These are phyloP conservation scores for Neofusicoccum cordaticola DNA, from an alignment of 2,329 filamentous ascomycete species.

Conservation along the genomic window DNA sequence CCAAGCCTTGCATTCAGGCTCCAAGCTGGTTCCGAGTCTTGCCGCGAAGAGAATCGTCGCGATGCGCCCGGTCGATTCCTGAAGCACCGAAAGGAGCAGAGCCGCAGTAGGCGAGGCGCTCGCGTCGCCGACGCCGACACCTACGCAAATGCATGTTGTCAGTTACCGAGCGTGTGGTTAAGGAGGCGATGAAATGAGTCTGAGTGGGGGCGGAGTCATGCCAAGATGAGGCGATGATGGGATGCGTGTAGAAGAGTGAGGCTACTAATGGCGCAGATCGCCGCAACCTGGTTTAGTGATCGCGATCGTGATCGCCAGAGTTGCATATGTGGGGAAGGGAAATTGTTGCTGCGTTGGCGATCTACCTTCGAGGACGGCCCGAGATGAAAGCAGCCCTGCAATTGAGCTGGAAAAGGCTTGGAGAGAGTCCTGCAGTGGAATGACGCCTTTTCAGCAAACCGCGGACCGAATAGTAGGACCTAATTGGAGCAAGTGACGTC, in stretches of 20 bases:
- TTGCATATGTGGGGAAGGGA: slow-evolving; percentile 11
- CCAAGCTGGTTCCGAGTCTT: slow-evolving; percentile 74
- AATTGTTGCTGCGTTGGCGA: not conserved
- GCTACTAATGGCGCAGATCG: slow-evolving; percentile 5
- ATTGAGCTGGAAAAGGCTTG: slow-evolving; percentile 85
- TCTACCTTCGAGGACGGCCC: slow-evolving; percentile 73
- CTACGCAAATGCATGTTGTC: slow-evolving; percentile 31
- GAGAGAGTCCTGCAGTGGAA: slow-evolving; percentile 61
- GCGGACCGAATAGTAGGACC: slow-evolving; percentile 5
- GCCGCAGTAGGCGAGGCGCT: slow-evolving; percentile 75
- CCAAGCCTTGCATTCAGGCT: slow-evolving; percentile 88
- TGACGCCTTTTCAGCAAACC: slow-evolving; percentile 1
- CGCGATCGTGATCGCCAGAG: slow-evolving; percentile 8
- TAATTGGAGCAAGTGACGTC: not conserved
- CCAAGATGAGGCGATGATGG: not conserved
- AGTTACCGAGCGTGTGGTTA: not conserved
- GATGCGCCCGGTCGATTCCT: slow-evolving; percentile 76
- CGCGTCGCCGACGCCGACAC: slow-evolving; percentile 81
- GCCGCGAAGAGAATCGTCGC: slow-evolving; percentile 87
- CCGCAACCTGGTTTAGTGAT: not conserved
- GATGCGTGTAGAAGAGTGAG: not conserved
- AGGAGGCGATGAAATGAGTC: not conserved
- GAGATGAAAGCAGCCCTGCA: slow-evolving; percentile 72
- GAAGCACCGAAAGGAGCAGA: slow-evolving; percentile 76
- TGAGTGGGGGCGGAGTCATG: not conserved